phyloP scores from a whole-genome alignment of 2,329 filamentous ascomycete genomes.

The Furcasterigmium sp. region DNA sequence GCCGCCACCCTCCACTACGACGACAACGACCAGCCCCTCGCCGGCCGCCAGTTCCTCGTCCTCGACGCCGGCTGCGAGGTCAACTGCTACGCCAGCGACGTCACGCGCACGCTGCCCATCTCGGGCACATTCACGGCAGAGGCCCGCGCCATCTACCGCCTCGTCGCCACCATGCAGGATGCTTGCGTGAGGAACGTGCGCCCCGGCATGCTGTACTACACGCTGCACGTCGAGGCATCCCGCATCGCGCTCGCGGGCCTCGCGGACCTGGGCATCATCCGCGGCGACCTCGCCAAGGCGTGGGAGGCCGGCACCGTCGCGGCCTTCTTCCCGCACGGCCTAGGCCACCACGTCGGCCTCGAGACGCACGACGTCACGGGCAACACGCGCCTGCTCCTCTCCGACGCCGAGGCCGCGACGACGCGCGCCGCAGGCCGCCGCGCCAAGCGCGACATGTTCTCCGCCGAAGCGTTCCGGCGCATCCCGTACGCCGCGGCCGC shows the following conservation, averaged over 20 bases:
- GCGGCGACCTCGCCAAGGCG: constrained; percentile 53
- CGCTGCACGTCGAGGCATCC: constrained; percentile 69
- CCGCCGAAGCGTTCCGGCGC: constrained; percentile 24
- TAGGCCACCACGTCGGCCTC: constrained; percentile 61
- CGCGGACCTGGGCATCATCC: constrained; percentile 65
- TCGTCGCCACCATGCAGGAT: constrained; percentile 78
- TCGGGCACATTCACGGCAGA: constrained; percentile 60
- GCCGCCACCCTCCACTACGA: constrained; percentile 84
- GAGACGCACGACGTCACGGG: constrained; percentile 58
- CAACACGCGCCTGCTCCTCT: constrained; percentile 26
- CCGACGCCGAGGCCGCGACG: constrained; percentile 16
- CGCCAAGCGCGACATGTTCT: constrained; percentile 34
- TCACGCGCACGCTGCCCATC: constrained; percentile 83
- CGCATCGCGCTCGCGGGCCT: constrained; percentile 68
- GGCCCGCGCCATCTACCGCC: constrained; percentile 66
- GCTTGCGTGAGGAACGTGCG: constrained; percentile 64
- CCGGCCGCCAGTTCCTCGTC: constrained; percentile 67
- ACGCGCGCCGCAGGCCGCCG: constrained; percentile 19
- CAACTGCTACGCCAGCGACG: constrained; percentile 79
- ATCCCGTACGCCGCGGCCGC: background rate
- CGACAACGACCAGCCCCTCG: constrained; percentile 69
- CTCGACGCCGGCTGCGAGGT: constrained; percentile 88
- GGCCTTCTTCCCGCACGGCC: constrained; percentile 62
- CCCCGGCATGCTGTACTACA: constrained; percentile 65
- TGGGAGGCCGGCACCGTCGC: constrained; percentile 46